These are phyloP conservation scores for Taphrina populina DNA, from an alignment of 1,139 yeast species.

Conservation along the genomic window DNA sequence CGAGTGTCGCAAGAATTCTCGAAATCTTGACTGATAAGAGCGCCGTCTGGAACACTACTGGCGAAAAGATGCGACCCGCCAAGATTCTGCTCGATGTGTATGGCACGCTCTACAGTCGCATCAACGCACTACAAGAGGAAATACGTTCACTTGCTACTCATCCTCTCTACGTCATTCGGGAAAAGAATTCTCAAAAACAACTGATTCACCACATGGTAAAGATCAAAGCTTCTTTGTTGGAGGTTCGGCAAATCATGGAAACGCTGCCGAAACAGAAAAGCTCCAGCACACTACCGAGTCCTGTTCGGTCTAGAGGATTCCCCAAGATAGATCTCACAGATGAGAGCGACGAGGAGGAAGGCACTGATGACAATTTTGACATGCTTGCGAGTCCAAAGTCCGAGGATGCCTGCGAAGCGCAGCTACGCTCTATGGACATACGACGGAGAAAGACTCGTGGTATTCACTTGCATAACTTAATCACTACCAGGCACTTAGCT, in stretches of 20 bases:
- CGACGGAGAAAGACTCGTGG: no score
- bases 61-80: constrained; percentile 11
- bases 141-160: neutral
- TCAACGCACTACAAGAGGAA: constrained; percentile 7
- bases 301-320: neutral
- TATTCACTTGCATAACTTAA: no score
- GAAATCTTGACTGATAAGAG: constrained; percentile 1
- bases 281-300: neutral
- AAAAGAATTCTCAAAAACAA: neutral
- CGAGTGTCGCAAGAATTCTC: constrained; percentile 2
- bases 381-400: no score
- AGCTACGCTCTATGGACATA: no score
- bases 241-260: constrained; percentile 3
- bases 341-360: constrained; percentile 3
- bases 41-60: constrained; percentile 7
- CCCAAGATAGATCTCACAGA: constrained; percentile 3
- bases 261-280: constrained; percentile 1
- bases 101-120: neutral
- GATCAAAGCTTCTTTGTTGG: constrained; percentile 1
- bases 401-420: no score
- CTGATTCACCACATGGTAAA: neutral
- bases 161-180: neutral
- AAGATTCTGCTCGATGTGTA: constrained; percentile 11
- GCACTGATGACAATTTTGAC: constrained; percentile 8
- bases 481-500: no score